Evolutionary conservation across 768 basidiomycete genomes (phyloP).

Genomic region (Bullera alba): DNA sequence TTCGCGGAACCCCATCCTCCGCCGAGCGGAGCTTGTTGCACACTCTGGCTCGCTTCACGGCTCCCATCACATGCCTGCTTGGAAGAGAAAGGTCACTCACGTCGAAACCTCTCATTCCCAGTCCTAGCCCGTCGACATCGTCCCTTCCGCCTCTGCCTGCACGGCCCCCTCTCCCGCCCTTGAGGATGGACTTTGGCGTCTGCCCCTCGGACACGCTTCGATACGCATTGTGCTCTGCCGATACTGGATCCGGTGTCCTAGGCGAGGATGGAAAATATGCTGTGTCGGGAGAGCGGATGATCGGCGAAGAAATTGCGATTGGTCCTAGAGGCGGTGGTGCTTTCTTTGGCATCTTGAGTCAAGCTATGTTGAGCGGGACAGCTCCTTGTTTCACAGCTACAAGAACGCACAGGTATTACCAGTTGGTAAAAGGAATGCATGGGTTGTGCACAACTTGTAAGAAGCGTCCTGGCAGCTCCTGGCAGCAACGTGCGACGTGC

Average conservation of each 20-base stretch:
- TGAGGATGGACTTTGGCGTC: neutral
- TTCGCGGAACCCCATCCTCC: too few relatives aligned
- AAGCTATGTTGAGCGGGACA: too few relatives aligned
- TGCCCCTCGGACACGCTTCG: too few relatives aligned
- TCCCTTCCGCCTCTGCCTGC: neutral
- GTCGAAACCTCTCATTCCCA: neutral
- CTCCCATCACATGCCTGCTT: neutral
- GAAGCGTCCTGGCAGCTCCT: too few relatives aligned
- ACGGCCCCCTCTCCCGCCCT: neutral
- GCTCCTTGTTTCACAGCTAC: too few relatives aligned
- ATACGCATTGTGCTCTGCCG: too few relatives aligned
- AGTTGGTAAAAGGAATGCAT: too few relatives aligned
- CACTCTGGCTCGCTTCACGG: too few relatives aligned
- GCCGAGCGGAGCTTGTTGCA: too few relatives aligned
- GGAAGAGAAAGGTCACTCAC: conserved; percentile 2
- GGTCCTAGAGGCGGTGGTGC: neutral
- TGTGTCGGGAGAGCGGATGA: neutral
- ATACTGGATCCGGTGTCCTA: neutral
- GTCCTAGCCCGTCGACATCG: neutral
- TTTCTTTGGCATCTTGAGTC: neutral
- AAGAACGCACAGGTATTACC: too few relatives aligned
- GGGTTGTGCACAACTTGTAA: too few relatives aligned
- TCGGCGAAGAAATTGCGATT: neutral
- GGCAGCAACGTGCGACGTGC: too few relatives aligned
- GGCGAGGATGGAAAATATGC: neutral